Evolutionary conservation across 495 filamentous ascomycete genomes (phyloP), one percentile per base, ranked within the genome.

Genomic region (Penicillium paxilli): DNA sequence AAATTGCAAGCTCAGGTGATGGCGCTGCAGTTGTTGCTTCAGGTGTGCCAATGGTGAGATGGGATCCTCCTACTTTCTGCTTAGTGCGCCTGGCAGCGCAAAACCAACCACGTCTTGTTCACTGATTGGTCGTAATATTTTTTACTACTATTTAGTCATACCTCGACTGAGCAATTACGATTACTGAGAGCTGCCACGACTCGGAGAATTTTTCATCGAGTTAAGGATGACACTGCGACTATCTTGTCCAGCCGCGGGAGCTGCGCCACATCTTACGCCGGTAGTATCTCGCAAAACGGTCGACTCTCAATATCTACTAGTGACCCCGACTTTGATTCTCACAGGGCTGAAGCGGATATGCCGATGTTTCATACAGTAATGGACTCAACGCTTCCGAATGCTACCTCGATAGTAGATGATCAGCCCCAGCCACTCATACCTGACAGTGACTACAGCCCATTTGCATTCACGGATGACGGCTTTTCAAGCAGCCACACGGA

Each of bases 41-140:
- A 74, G 44, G 75, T 73, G n/a, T 71, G 64, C 41, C 68, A 73
- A 57, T 77, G 74, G 75, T 78, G 52, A 64, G 69, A 52, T 41
- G 42, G 4, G 16, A 20, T 32, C 7, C n/a, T n/a, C n/a, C n/a
- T n/a, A n/a, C n/a, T n/a, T n/a, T 9, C 12, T 5, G 19, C 23
- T 20, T 24, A 44, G n/a, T 5, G 22, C 19, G 26, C 26, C 24
- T 11, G 14, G n/a, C n/a, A n/a, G n/a, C n/a, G n/a, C n/a, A n/a
- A n/a, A n/a, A 40, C 35, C 35, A 38, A 38, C 35, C 35, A 38
- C 35, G 35, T 38, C n/a, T 17, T 51, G 16, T 2, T 20, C 16
- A 26, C 19, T 35, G 28, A 38, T 51, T 21, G 41, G 35, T n/a
- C 49, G 26, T 16, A 19, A 20, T 8, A n/a, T n/a, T n/a, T n/a